These are phyloP conservation scores for Cryptosporidium ubiquitum DNA, from an alignment of 169 alveolate species.

Conservation along the genomic window DNA sequence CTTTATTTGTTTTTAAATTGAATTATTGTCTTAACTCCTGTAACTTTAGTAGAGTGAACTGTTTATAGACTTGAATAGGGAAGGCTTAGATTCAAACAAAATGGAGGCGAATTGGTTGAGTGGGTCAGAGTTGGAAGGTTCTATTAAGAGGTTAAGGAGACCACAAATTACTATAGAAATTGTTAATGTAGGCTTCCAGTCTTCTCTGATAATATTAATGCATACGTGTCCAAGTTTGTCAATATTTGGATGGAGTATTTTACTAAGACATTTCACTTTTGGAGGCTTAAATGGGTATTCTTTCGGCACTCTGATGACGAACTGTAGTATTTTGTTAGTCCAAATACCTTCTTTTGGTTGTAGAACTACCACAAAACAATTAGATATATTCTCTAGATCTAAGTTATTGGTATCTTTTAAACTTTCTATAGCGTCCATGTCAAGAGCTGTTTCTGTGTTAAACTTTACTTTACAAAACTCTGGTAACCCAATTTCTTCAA, in stretches of 20 bases:
- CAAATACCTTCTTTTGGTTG: slow-evolving; percentile 58
- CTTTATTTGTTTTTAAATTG: neutral
- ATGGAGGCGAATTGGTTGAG: slow-evolving; percentile 78
- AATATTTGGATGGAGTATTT: slow-evolving; percentile 92
- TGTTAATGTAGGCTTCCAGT: slow-evolving; percentile 92
- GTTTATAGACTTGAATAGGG: slow-evolving; percentile 21
- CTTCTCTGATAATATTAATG: slow-evolving; percentile 91
- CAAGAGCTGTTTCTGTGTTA: slow-evolving; percentile 12
- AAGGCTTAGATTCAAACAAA: slow-evolving; percentile 1
- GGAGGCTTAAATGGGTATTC: slow-evolving; percentile 87
- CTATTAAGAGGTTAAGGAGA: slow-evolving; percentile 84
- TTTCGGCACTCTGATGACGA: slow-evolving; percentile 41
- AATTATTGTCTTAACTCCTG: neutral
- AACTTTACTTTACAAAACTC: slow-evolving; percentile 50
- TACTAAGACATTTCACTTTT: slow-evolving; percentile 83
- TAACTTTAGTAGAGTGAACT: neutral
- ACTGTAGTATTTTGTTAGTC: slow-evolving; percentile 28
- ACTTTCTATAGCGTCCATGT: neutral
- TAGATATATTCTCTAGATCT: slow-evolving; percentile 3
- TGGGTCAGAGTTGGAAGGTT: slow-evolving; percentile 90
- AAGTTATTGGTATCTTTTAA: neutral
- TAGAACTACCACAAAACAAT: slow-evolving; percentile 11
- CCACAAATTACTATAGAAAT: slow-evolving; percentile 89
- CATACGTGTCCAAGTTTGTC: slow-evolving; percentile 93
- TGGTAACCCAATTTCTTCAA: slow-evolving; percentile 52